phyloP scores from a whole-genome alignment of 1,284 basidiomycete species.

The Leccinum subrobustum region DNA sequence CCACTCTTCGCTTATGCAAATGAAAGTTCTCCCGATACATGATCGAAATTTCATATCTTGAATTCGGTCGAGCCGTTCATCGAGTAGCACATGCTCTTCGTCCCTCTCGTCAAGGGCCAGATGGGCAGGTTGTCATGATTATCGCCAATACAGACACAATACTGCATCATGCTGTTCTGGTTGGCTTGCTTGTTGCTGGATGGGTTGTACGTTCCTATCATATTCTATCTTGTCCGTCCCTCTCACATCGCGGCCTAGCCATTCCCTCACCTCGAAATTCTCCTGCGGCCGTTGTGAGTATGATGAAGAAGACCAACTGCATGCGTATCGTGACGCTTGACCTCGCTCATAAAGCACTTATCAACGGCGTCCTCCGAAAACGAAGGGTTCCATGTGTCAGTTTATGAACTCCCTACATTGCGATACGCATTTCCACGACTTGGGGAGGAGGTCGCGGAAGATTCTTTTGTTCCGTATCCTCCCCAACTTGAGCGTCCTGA shows the following conservation, averaged over 20 bases:
- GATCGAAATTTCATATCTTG: slow-evolving; percentile 27
- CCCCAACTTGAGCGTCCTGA: slow-evolving; percentile 7
- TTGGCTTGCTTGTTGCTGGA: slow-evolving; percentile 33
- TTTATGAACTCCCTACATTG: slow-evolving; percentile 34
- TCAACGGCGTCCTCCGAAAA: slow-evolving; percentile 23
- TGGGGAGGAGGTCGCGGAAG: slow-evolving; percentile 26
- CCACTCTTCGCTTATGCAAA: slow-evolving; percentile 23
- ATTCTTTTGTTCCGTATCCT: slow-evolving; percentile 33
- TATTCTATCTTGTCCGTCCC: background rate
- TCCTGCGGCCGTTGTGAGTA: slow-evolving; percentile 27
- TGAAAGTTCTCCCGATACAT: slow-evolving; percentile 9
- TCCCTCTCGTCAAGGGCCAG: slow-evolving; percentile 19
- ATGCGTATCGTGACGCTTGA: slow-evolving; percentile 32
- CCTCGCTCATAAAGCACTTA: slow-evolving; percentile 24
- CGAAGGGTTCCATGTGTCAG: slow-evolving; percentile 2
- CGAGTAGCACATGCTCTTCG: slow-evolving; percentile 31
- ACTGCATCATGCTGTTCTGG: slow-evolving; percentile 31
- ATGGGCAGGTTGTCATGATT: slow-evolving; percentile 34
- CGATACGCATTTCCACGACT: slow-evolving; percentile 33
- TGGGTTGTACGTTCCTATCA: slow-evolving; percentile 21
- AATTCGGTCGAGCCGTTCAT: slow-evolving; percentile 36
- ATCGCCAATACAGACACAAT: slow-evolving; percentile 37
- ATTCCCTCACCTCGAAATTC: slow-evolving; percentile 37
- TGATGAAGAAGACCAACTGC: slow-evolving; percentile 33
- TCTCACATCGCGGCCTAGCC: slow-evolving; percentile 24